These are phyloP conservation scores for Ceratocystis papillata DNA, from an alignment of 2,329 filamentous ascomycete genomes.

Conservation along the genomic window DNA sequence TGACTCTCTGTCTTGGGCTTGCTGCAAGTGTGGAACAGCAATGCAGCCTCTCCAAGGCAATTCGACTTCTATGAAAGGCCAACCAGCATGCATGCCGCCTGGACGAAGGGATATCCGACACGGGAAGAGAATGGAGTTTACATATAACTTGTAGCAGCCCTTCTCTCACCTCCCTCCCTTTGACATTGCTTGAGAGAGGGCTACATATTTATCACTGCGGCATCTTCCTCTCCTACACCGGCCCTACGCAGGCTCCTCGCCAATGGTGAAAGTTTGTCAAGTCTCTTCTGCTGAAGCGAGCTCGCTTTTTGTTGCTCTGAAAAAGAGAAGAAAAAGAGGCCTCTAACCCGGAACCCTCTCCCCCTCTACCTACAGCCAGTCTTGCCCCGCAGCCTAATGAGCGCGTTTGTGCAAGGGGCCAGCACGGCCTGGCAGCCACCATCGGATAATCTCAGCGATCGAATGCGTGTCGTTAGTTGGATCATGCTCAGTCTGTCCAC, in stretches of 20 bases:
- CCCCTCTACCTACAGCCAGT: neutral
- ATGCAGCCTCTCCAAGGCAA: neutral
- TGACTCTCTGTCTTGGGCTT: neutral
- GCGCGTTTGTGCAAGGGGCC: constrained; percentile 19
- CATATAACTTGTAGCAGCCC: neutral
- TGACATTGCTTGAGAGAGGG: neutral
- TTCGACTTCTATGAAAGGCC: neutral
- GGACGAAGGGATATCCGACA: neutral
- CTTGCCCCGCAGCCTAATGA: constrained; percentile 10
- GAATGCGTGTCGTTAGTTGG: constrained; percentile 26
- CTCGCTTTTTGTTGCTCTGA: neutral
- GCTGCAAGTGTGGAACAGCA: neutral
- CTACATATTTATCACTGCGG: neutral
- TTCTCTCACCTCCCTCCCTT: neutral
- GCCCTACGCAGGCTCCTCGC: neutral
- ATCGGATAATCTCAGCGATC: constrained; percentile 22
- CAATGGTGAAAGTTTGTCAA: neutral
- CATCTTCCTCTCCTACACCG: neutral
- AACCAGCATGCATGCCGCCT: neutral
- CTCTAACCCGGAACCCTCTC: neutral
- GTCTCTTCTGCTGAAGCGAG: neutral
- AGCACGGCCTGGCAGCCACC: neutral
- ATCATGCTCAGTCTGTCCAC: constrained; percentile 25
- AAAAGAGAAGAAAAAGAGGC: neutral
- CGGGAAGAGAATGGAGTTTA: neutral